A percentile compares a stretch with the other conserved stretches of the same genome.
phyloP scores from a whole-genome alignment of 2,329 filamentous ascomycete species.

The Xylaria sp. region DNA sequence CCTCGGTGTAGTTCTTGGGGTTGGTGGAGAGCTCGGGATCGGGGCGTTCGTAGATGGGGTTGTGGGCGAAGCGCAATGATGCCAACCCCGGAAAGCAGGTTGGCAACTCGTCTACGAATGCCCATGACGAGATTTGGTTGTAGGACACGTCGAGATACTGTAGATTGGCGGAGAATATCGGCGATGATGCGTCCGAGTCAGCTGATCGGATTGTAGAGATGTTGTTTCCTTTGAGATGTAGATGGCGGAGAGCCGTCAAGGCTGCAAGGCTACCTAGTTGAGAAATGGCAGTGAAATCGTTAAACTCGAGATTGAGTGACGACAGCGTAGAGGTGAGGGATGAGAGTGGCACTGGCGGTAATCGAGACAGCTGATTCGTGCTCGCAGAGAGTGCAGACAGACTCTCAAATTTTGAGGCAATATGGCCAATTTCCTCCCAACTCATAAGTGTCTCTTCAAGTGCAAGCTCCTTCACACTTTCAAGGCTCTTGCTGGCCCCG shows the following conservation, averaged over 20 bases:
- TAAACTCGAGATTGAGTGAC: constrained; percentile 76
- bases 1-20: constrained; percentile 65
- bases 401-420: constrained; percentile 63
- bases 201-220: constrained; percentile 60
- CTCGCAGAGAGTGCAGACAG: constrained; percentile 63
- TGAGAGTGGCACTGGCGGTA: constrained; percentile 56
- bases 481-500: constrained; percentile 55
- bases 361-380: constrained; percentile 65
- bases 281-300: constrained; percentile 69
- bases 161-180: constrained; percentile 64
- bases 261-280: constrained; percentile 65
- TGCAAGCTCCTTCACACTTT: constrained; percentile 67
- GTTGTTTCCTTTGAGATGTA: constrained; percentile 81
- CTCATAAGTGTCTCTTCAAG: constrained; percentile 73
- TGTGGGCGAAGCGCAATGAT: constrained; percentile 82
- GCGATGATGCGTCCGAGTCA: constrained; percentile 44
- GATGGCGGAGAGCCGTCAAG: constrained; percentile 63
- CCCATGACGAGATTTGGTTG: constrained; percentile 76
- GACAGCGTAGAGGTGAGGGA: constrained; percentile 63
- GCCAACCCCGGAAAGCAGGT: constrained; percentile 76
- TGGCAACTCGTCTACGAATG: constrained; percentile 76
- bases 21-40: constrained; percentile 48
- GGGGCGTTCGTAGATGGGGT: constrained; percentile 78
- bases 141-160: constrained; percentile 78
- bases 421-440: constrained; percentile 70